phyloP scores from a whole-genome alignment of 2,329 filamentous ascomycete species.

The Apiospora kogelbergensis region DNA sequence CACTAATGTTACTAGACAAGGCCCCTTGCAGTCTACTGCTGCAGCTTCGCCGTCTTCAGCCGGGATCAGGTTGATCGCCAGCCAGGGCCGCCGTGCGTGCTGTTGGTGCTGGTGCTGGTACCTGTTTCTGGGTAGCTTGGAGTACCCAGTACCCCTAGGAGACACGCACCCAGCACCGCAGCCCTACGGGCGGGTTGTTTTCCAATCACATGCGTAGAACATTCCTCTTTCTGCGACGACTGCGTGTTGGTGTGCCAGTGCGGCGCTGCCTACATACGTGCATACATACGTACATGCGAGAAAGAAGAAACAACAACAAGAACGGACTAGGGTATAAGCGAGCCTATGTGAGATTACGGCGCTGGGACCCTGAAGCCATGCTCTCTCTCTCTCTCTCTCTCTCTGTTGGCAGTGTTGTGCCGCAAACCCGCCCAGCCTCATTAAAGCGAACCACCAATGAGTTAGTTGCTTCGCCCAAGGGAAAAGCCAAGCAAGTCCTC shows the following conservation, averaged over 20 bases:
- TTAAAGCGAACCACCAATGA: neutral
- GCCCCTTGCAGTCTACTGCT: conserved; percentile 5
- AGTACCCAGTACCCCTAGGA: neutral
- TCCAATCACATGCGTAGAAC: neutral
- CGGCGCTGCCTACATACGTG: neutral
- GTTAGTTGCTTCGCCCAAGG: neutral
- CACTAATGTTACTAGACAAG: neutral
- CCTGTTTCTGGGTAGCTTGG: neutral
- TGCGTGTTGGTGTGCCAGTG: too few species aligned
- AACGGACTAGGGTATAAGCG: neutral
- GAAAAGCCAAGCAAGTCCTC: neutral
- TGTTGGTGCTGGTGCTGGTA: too few species aligned
- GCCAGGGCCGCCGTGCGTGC: neutral
- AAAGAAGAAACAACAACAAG: too few species aligned
- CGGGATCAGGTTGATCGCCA: neutral
- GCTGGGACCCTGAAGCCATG: neutral
- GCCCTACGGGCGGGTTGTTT: neutral
- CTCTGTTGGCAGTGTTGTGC: neutral
- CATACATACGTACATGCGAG: neutral
- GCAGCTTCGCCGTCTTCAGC: neutral
- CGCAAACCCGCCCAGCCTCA: neutral
- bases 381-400: too few species aligned
- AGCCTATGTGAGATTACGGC: neutral
- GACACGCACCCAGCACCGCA: neutral
- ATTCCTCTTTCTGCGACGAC: neutral